Conservation (phyloP, 306 rosid genomes). For the Cicer yamashitae region DNA sequence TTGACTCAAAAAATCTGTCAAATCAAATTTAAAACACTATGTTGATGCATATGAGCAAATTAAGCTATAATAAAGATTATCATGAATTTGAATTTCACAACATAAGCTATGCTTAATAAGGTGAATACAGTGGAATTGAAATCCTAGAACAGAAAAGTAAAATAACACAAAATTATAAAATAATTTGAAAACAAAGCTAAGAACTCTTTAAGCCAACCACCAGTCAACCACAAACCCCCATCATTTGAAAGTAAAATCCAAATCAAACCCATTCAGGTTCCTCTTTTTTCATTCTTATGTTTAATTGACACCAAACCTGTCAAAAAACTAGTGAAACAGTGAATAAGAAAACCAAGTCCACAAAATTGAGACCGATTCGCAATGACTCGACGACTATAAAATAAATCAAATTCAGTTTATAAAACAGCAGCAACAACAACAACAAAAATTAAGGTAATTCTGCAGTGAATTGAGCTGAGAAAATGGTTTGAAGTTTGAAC, state of each 20-base stretch:
- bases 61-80: no score
- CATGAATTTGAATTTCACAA: constrained; percentile 10
- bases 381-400: constrained; percentile 11
- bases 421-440: not conserved
- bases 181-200: not conserved
- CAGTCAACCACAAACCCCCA: constrained; percentile 31
- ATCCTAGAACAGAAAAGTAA: constrained; percentile 8
- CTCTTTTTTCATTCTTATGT: not conserved
- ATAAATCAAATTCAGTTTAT: not conserved
- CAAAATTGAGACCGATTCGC: constrained; percentile 31
- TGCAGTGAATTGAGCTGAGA: no score
- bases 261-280: constrained; percentile 38
- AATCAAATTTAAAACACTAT: not conserved
- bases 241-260: constrained; percentile 29
- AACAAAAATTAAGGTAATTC: no score
- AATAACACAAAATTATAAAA: not conserved
- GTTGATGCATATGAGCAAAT: no score
- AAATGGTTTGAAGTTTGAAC: no score
- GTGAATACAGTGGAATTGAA: constrained; percentile 31
- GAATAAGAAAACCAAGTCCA: not conserved
- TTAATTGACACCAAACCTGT: not conserved
- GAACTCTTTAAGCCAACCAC: constrained; percentile 16
- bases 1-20: constrained; percentile 49
- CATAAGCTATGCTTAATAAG: constrained; percentile 23
- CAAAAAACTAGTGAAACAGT: no score